phyloP scores from a whole-genome alignment of 2,329 filamentous ascomycete genomes.

The Colletotrichum sp. region DNA sequence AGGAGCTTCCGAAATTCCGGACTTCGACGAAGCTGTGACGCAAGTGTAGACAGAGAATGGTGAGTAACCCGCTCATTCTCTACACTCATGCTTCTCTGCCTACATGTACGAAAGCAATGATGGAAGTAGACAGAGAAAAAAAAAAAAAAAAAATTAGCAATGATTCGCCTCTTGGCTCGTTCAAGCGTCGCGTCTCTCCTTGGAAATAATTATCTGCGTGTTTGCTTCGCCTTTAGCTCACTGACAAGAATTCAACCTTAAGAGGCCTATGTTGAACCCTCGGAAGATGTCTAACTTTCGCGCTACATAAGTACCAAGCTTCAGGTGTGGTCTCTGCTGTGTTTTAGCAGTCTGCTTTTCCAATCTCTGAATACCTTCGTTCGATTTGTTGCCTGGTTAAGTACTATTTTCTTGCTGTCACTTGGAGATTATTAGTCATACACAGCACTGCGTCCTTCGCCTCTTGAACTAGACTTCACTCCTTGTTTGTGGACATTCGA shows the following conservation, averaged over 20 bases:
- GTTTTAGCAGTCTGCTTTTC: neutral
- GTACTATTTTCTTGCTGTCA: neutral
- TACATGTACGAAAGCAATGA: neutral
- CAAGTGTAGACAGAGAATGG: neutral
- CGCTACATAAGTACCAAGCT: neutral
- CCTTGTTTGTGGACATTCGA: neutral
- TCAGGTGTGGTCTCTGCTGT: neutral
- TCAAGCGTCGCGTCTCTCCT: neutral
- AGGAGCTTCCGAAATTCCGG: constrained; percentile 8
- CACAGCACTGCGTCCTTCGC: neutral
- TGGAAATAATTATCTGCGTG: neutral
- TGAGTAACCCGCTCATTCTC: neutral
- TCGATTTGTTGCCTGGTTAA: neutral
- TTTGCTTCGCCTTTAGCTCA: neutral
- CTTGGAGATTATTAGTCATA: neutral
- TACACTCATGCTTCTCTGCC: neutral
- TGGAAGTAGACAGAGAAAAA: neutral
- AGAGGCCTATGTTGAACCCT: neutral
- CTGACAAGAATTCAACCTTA: neutral
- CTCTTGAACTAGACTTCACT: neutral
- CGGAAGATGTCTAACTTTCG: neutral
- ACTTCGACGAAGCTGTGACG: neutral
- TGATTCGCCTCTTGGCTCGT: neutral
- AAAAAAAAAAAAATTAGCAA: neutral
- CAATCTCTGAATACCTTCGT: neutral